Conservation (phyloP, 2,329 filamentous ascomycete species). For the Colletotrichum sp. region DNA sequence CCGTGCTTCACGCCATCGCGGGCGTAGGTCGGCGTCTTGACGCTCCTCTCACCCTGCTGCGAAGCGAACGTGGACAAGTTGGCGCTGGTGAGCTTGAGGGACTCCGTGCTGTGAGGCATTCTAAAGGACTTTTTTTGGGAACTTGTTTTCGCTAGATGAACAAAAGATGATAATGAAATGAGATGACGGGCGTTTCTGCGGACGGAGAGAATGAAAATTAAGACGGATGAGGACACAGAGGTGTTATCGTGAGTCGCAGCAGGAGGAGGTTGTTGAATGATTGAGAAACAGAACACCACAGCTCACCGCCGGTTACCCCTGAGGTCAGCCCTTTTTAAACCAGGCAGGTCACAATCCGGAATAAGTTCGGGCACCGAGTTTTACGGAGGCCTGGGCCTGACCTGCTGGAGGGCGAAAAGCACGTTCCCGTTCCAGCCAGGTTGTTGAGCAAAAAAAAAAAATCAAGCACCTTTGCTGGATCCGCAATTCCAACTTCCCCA, state of each 20-base stretch:
- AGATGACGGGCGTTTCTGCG: not conserved
- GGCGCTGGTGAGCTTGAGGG: constrained; percentile 17
- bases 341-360: not conserved
- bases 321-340: constrained; percentile 1
- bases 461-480: not conserved
- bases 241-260: not conserved
- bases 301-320: constrained; percentile 10
- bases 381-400: not conserved
- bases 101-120: constrained; percentile 22
- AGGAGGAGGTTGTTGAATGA: constrained; percentile 1
- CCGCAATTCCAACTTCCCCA: constrained; percentile 1
- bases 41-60: constrained; percentile 9
- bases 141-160: not conserved
- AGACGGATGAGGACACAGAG: not conserved
- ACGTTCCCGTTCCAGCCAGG: constrained; percentile 1
- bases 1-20: constrained; percentile 54
- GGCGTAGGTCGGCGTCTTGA: constrained; percentile 45
- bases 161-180: not conserved
- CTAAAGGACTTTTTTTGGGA: not conserved
- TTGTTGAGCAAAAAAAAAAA: constrained; percentile 1
- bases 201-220: not conserved
- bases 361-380: constrained; percentile 5
- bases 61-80: constrained; percentile 14
- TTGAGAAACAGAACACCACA: not conserved
- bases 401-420: not conserved